Conservation (phyloP, 768 basidiomycete species). For the Tricholoma terreum region DNA sequence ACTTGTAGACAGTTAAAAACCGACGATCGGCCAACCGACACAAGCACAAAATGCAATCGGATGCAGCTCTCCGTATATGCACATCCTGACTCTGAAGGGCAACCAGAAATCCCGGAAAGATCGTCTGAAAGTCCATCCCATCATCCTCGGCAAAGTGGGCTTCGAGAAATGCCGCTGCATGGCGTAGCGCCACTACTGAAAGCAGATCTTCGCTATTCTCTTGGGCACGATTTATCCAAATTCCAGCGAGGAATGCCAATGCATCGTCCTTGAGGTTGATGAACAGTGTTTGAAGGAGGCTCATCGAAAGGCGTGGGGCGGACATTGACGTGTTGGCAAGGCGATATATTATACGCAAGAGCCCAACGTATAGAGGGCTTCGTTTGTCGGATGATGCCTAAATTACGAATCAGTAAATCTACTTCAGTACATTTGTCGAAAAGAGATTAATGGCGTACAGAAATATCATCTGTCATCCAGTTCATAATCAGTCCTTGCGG, state of each 20-base stretch:
- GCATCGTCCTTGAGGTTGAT: conserved; percentile 64
- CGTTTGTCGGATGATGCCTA: conserved; percentile 16
- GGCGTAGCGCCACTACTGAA: conserved; percentile 60
- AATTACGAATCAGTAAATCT: not conserved
- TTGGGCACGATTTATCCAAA: conserved; percentile 45
- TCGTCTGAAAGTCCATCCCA: conserved; percentile 74
- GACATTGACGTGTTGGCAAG: conserved; percentile 58
- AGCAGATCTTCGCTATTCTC: conserved; percentile 29
- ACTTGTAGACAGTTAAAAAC: conserved; percentile 60
- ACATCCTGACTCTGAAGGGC: conserved; percentile 47
- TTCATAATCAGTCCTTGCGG: conserved; percentile 41
- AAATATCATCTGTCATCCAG: conserved; percentile 45
- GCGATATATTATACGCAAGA: conserved; percentile 64
- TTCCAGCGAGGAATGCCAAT: conserved; percentile 75
- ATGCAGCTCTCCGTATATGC: conserved; percentile 46
- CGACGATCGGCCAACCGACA: conserved; percentile 38
- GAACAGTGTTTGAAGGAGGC: conserved; percentile 65
- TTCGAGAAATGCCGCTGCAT: conserved; percentile 76
- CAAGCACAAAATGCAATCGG: conserved; percentile 54
- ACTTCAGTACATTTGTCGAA: not conserved
- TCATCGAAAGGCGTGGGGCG: conserved; percentile 47
- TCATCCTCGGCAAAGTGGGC: conserved; percentile 57
- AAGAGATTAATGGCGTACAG: conserved; percentile 28
- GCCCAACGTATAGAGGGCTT: conserved; percentile 46
- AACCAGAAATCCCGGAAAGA: conserved; percentile 68